Percentiles rank a stretch among this genome's conserved stretches.
Conservation (phyloP, 2,329 filamentous ascomycete species). For the Penicillium sp. region DNA sequence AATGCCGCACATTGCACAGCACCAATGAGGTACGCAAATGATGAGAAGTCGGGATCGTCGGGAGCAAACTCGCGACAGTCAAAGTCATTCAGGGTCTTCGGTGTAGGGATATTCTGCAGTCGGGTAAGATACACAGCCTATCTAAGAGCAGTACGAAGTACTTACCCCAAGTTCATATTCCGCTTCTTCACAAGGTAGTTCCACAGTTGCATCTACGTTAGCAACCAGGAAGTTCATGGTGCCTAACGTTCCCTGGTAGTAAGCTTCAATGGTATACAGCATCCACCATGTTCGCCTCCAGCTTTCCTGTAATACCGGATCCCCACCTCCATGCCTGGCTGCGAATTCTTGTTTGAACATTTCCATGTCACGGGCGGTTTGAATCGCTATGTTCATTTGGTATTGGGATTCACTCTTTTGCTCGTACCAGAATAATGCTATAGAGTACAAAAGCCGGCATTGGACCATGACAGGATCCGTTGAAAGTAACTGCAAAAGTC, state of each 20-base stretch:
- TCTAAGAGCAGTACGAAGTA: background rate
- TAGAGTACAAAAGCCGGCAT: slow-evolving; percentile 27
- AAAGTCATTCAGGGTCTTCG: slow-evolving; percentile 33
- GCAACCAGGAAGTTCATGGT: slow-evolving; percentile 24
- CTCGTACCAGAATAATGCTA: slow-evolving; percentile 27
- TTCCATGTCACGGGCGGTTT: slow-evolving; percentile 22
- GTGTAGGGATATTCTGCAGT: slow-evolving; percentile 13
- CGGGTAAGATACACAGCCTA: background rate
- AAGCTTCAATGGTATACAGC: slow-evolving; percentile 69
- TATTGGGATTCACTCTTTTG: slow-evolving; percentile 16
- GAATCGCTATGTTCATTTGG: slow-evolving; percentile 21
- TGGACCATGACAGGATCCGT: slow-evolving; percentile 25
- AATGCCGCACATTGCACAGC: slow-evolving; percentile 24
- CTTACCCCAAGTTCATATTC: slow-evolving; percentile 33
- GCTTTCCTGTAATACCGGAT: slow-evolving; percentile 28
- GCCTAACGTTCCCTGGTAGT: slow-evolving; percentile 65
- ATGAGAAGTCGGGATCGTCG: slow-evolving; percentile 27
- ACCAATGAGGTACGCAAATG: slow-evolving; percentile 36
- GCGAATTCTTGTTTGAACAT: slow-evolving; percentile 25
- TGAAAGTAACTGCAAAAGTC: slow-evolving; percentile 3
- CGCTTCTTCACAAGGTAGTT: slow-evolving; percentile 35
- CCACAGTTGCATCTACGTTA: slow-evolving; percentile 25
- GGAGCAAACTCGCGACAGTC: slow-evolving; percentile 32
- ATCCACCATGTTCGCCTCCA: slow-evolving; percentile 51
- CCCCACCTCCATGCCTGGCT: slow-evolving; percentile 57